Conservation (phyloP, 1,139 yeast species). For the Geotrichum aggregatum region DNA sequence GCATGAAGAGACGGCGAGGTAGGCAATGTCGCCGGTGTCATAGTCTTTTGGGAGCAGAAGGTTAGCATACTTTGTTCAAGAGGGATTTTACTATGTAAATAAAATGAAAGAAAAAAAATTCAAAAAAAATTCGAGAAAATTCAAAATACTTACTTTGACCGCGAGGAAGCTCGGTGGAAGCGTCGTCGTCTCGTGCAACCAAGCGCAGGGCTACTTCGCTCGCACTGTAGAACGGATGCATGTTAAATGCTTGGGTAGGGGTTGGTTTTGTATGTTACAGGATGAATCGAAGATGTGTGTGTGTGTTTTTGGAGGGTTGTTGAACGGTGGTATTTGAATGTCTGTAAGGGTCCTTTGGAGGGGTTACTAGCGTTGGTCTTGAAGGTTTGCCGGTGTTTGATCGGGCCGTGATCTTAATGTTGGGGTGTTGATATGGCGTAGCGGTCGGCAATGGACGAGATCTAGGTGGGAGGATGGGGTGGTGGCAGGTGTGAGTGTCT, state of each 20-base stretch:
- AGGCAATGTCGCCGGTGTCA: conserved; percentile 51
- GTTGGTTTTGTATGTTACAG: neutral
- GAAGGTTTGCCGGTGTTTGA: too few species aligned
- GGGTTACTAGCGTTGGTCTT: too few species aligned
- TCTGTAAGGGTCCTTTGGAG: too few species aligned
- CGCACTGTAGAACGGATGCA: conserved; percentile 7
- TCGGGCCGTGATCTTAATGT: too few species aligned
- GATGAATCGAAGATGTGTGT: too few species aligned
- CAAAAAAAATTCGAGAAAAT: too few species aligned
- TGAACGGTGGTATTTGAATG: too few species aligned
- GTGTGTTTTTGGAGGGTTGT: neutral
- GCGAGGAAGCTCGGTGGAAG: conserved; percentile 1
- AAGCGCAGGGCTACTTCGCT: neutral
- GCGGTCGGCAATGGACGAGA: too few species aligned
- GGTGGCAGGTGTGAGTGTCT: neutral
- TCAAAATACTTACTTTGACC: conserved; percentile 11
- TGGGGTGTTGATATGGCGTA: too few species aligned
- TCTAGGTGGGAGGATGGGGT: too few species aligned
- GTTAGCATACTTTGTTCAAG: neutral
- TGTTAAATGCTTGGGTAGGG: neutral
- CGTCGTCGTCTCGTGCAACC: neutral
- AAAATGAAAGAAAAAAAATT: neutral
- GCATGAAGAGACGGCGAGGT: conserved; percentile 54
- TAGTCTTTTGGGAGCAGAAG: conserved; percentile 30
- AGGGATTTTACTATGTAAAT: neutral